Evolutionary conservation across 805 yeast species (phyloP).

Genomic region (Suhomyces sp.): DNA sequence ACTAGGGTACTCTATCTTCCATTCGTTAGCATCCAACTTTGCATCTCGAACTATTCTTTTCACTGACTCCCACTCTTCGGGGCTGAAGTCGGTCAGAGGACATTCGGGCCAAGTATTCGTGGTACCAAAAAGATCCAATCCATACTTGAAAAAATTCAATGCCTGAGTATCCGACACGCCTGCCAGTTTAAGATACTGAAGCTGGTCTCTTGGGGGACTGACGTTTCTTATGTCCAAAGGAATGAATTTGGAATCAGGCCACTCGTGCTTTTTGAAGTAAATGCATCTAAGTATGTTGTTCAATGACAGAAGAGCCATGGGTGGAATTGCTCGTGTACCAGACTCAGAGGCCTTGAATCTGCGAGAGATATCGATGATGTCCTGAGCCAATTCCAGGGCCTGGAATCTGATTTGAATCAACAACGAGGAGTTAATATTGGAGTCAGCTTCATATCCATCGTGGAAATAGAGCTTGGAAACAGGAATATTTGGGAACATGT

Average conservation of each 20-base stretch:
- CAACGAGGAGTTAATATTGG: constrained; percentile 22
- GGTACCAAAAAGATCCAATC: constrained; percentile 13
- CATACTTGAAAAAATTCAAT: constrained; percentile 27
- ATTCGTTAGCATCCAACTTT: constrained; percentile 1
- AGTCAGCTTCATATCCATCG: constrained; percentile 13
- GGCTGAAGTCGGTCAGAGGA: constrained; percentile 14
- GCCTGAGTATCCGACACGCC: constrained; percentile 26
- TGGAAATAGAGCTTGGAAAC: constrained; percentile 27
- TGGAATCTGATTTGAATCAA: constrained; percentile 41
- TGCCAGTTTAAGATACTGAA: constrained; percentile 21
- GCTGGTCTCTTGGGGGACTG: constrained; percentile 34
- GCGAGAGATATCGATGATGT: neutral
- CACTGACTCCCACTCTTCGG: constrained; percentile 14
- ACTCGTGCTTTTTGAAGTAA: constrained; percentile 35
- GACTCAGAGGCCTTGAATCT: constrained; percentile 1
- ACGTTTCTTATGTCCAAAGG: constrained; percentile 33
- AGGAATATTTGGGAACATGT: constrained; percentile 35
- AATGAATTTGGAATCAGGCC: constrained; percentile 35
- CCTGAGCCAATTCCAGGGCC: constrained; percentile 31
- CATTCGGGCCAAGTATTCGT: constrained; percentile 15
- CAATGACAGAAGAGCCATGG: constrained; percentile 43
- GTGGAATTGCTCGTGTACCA: constrained; percentile 26
- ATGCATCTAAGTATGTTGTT: constrained; percentile 44
- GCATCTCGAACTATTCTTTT: constrained; percentile 5
- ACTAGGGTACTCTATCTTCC: constrained; percentile 12